Percentiles rank a stretch among this genome's conserved stretches.
phyloP scores from a whole-genome alignment of 2,329 filamentous ascomycete genomes.

The Colletotrichum lentis region DNA sequence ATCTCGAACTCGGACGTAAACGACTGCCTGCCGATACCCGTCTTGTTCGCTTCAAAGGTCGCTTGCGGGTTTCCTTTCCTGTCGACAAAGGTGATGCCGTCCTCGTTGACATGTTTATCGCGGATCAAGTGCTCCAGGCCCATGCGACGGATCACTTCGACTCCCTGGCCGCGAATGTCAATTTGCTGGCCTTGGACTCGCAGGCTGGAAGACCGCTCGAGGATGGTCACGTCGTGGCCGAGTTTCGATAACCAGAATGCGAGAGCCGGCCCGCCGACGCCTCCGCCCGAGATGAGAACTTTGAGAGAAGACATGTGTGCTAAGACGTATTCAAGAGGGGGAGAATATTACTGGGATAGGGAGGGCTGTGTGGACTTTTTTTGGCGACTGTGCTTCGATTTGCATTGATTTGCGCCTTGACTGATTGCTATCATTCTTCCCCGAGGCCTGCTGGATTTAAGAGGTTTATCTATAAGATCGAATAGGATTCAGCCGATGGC shows the following conservation, averaged over 20 bases:
- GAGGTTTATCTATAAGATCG: neutral
- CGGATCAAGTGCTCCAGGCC: slow-evolving; percentile 51
- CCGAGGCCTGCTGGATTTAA: neutral
- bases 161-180: slow-evolving; percentile 55
- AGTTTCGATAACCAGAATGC: slow-evolving; percentile 53
- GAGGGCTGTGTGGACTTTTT: too few relatives aligned
- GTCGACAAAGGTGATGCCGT: slow-evolving; percentile 58
- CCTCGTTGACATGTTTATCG: slow-evolving; percentile 53
- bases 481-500: neutral
- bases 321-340: neutral
- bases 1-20: slow-evolving; percentile 67
- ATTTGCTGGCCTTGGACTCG: slow-evolving; percentile 55
- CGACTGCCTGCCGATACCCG: slow-evolving; percentile 53
- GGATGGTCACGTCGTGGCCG: slow-evolving; percentile 51
- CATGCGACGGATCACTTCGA: slow-evolving; percentile 51
- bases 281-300: slow-evolving; percentile 59
- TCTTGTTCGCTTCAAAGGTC: slow-evolving; percentile 51
- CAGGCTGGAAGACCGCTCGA: slow-evolving; percentile 52
- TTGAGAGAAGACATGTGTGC: slow-evolving; percentile 47
- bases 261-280: slow-evolving; percentile 55
- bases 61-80: slow-evolving; percentile 49
- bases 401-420: neutral
- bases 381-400: neutral
- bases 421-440: too few relatives aligned
- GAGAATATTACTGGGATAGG: too few relatives aligned